Evolutionary conservation across 2,329 filamentous ascomycete species (phyloP).

Genomic region (Colletotrichum sp.): DNA sequence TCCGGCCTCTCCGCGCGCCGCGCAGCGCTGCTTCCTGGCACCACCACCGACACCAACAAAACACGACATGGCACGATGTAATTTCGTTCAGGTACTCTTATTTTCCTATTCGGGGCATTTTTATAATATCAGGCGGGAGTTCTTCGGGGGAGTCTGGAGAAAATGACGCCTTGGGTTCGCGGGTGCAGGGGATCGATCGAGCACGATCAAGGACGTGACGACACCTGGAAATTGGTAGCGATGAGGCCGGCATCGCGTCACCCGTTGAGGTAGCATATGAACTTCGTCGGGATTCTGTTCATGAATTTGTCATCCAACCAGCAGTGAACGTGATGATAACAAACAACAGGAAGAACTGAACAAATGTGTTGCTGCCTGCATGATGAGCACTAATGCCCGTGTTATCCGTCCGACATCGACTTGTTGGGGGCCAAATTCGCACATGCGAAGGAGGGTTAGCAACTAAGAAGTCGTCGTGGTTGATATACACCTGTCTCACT

Average conservation of each 20-base stretch:
- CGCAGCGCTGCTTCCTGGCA: slow-evolving; percentile 1
- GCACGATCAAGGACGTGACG: slow-evolving; percentile 23
- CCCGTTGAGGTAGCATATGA: slow-evolving; percentile 16
- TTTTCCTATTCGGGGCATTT: not conserved
- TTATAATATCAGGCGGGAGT: not conserved
- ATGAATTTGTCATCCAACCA: not conserved
- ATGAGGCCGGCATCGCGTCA: slow-evolving; percentile 19
- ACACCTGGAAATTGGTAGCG: slow-evolving; percentile 20
- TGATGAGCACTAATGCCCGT: not conserved
- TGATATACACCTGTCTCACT: slow-evolving; percentile 6
- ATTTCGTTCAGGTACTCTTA: not conserved
- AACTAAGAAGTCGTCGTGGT: slow-evolving; percentile 1
- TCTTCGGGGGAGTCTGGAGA: not conserved
- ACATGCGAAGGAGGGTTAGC: not conserved
- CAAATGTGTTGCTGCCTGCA: not conserved
- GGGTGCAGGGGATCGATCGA: slow-evolving; percentile 20
- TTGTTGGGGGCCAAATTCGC: slow-evolving; percentile 1
- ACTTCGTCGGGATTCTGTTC: slow-evolving; percentile 3
- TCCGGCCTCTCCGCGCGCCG: not conserved
- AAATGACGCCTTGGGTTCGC: slow-evolving; percentile 19
- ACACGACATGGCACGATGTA: not conserved
- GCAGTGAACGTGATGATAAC: not conserved
- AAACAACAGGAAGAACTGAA: not conserved
- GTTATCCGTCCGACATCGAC: not conserved
- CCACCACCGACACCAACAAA: not conserved